Conservation (phyloP, 164 flowering plant species). For the Protea cynaroides region DNA sequence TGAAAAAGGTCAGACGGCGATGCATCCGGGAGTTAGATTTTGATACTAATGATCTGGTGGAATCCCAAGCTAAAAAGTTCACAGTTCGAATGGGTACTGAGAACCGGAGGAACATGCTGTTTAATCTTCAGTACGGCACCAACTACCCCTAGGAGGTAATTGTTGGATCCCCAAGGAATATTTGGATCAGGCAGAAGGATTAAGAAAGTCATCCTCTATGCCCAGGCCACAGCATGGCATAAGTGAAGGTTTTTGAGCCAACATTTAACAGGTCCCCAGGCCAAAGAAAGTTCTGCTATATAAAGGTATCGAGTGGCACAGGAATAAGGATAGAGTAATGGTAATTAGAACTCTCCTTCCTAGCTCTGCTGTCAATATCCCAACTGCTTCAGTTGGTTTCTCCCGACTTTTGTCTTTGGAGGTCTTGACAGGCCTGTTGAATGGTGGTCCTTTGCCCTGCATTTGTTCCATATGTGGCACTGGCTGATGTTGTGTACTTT, state of each 20-base stretch:
- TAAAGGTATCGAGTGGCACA: background rate
- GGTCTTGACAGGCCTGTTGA: background rate
- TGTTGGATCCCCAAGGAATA: background rate
- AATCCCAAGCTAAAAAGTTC: constrained; percentile 41
- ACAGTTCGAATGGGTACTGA: constrained; percentile 60
- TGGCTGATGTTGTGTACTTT: background rate
- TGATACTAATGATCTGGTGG: constrained; percentile 51
- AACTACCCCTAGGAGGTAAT: constrained; percentile 47
- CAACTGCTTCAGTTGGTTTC: too few species aligned
- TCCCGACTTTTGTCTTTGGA: background rate
- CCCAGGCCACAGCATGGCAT: background rate
- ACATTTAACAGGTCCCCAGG: background rate
- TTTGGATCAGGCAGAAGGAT: background rate
- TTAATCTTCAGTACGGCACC: constrained; percentile 52
- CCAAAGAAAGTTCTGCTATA: background rate
- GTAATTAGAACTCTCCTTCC: background rate
- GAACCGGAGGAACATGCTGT: constrained; percentile 60
- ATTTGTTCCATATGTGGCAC: background rate
- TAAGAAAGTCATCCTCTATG: background rate
- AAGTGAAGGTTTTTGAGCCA: background rate
- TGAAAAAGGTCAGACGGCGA: constrained; percentile 79
- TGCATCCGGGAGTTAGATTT: constrained; percentile 70
- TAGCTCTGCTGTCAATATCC: too few species aligned
- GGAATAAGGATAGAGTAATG: background rate
- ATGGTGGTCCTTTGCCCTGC: too few species aligned